These are phyloP conservation scores for Yamadazyma sp. DNA, from an alignment of 805 yeast genomes.

Conservation along the genomic window DNA sequence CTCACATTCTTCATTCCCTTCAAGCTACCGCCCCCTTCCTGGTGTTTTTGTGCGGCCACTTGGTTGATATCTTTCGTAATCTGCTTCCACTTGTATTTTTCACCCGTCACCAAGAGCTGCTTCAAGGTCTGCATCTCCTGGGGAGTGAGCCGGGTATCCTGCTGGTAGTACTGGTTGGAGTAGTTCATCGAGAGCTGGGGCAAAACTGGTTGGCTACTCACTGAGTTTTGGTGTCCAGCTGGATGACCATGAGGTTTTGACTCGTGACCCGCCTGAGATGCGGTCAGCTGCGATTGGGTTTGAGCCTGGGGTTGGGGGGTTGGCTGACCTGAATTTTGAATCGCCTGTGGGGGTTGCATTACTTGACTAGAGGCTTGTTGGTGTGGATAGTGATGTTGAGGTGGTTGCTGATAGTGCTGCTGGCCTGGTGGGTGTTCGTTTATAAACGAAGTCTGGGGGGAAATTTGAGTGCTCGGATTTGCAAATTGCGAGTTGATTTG, in stretches of 20 bases:
- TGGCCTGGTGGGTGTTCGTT: too few species aligned
- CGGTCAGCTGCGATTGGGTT: too few species aligned
- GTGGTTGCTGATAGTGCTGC: too few species aligned
- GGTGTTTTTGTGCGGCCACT: constrained; percentile 16
- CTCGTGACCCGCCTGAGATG: constrained; percentile 4
- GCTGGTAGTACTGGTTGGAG: constrained; percentile 12
- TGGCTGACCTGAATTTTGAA: too few species aligned
- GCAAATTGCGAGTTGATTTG: too few species aligned
- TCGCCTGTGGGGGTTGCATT: constrained; percentile 9
- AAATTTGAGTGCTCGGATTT: too few species aligned
- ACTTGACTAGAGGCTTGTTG: too few species aligned
- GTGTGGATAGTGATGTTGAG: too few species aligned
- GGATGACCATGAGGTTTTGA: constrained; percentile 4
- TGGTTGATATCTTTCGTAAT: constrained; percentile 43
- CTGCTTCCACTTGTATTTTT: constrained; percentile 59
- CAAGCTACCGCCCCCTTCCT: constrained; percentile 19
- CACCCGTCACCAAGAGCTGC: constrained; percentile 51
- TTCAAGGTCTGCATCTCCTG: constrained; percentile 49
- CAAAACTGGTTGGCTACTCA: too few species aligned
- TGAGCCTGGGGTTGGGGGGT: too few species aligned
- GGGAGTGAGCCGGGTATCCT: constrained; percentile 32
- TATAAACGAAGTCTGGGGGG: too few species aligned
- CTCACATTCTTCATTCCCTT: constrained; percentile 49
- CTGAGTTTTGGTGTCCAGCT: constrained; percentile 1
- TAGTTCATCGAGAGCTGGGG: constrained; percentile 7